Evolutionary conservation across 2,329 filamentous ascomycete species (phyloP).

Genomic region (Fusarium temperatum): DNA sequence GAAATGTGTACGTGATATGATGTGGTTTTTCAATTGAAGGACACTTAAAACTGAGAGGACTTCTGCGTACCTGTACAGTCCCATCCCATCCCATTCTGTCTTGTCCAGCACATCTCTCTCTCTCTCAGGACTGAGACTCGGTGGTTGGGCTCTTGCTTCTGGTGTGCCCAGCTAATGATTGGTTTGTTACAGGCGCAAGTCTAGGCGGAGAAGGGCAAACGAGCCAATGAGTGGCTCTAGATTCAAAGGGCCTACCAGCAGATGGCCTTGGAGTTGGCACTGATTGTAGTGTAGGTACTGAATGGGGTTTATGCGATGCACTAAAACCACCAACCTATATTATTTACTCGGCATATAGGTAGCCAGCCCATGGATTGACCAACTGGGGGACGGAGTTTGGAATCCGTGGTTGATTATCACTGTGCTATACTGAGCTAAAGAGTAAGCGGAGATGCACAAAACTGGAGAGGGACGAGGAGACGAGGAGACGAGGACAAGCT

Average conservation of each 20-base stretch:
- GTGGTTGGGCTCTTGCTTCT: neutral
- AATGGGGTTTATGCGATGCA: neutral
- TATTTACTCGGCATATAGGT: neutral
- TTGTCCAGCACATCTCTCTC: neutral
- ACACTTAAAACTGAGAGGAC: neutral
- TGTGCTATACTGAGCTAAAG: neutral
- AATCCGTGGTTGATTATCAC: neutral
- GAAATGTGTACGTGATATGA: neutral
- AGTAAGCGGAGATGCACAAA: neutral
- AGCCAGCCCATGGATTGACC: neutral
- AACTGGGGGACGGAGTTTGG: neutral
- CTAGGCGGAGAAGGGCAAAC: neutral
- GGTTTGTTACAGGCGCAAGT: neutral
- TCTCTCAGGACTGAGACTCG: neutral
- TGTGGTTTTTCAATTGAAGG: neutral
- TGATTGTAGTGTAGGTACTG: neutral
- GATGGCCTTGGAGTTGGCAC: neutral
- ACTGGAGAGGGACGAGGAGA: neutral
- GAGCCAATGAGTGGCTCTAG: constrained; percentile 16
- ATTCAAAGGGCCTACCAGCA: constrained; percentile 7
- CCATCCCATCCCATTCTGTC: neutral
- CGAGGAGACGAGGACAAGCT: neutral
- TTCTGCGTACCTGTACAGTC: neutral
- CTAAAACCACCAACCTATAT: neutral
- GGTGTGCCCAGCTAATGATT: neutral